phyloP scores from a whole-genome alignment of 1,139 yeast genomes.

The Nakaseomyces nivariensis region DNA sequence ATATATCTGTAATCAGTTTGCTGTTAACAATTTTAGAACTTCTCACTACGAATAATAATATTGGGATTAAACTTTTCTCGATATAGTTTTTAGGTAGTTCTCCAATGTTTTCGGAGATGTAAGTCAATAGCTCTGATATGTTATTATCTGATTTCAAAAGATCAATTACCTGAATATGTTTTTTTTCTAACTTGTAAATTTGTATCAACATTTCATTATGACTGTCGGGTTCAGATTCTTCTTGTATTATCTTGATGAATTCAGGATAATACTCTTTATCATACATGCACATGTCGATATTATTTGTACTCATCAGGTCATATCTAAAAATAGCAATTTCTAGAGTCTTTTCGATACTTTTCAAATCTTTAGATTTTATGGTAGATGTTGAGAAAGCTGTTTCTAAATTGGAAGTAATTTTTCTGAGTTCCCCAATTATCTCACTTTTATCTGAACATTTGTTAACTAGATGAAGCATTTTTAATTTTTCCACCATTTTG shows the following conservation, averaged over 20 bases:
- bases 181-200: slow-evolving; percentile 12
- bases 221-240: slow-evolving; percentile 4
- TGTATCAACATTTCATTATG: slow-evolving; percentile 11
- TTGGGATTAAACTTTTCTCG: slow-evolving; percentile 8
- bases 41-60: slow-evolving; percentile 9
- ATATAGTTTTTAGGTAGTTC: slow-evolving; percentile 12
- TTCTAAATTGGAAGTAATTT: slow-evolving; percentile 8
- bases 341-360: slow-evolving; percentile 14
- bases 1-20: slow-evolving; percentile 4
- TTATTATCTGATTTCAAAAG: slow-evolving; percentile 10
- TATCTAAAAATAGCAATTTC: slow-evolving; percentile 17
- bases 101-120: slow-evolving; percentile 8
- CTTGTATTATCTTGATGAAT: slow-evolving; percentile 10
- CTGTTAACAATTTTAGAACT: neutral
- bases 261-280: slow-evolving; percentile 16
- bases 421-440: slow-evolving; percentile 3
- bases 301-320: slow-evolving; percentile 2
- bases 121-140: slow-evolving; percentile 7
- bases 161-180: slow-evolving; percentile 9
- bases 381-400: neutral
- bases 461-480: slow-evolving; percentile 19
- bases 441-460: slow-evolving; percentile 12
- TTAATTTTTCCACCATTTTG: slow-evolving; percentile 16
- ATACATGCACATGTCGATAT: slow-evolving; percentile 13
- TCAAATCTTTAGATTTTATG: slow-evolving; percentile 10